Evolutionary conservation across 345 rosid species (phyloP), one percentile per base, ranked within the genome.

Genomic region (Citrus trifoliata): DNA sequence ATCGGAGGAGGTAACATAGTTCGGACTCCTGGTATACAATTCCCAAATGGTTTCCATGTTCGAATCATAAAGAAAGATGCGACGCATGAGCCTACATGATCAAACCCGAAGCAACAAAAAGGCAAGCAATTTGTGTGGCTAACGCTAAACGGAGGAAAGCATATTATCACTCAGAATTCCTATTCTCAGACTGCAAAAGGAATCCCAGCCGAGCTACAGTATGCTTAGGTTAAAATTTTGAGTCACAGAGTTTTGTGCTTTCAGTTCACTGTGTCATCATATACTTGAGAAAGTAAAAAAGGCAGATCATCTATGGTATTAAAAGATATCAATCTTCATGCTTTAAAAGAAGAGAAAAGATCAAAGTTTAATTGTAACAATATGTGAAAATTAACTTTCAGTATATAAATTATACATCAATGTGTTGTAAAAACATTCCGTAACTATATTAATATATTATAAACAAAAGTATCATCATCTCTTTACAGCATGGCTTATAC

Each of bases 11-110:
- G 98, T 67, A 81, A 90, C 64, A 86, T 86, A 76, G 37, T 86
- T 35, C 86, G 98, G 70, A 92, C 88, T 66, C 98, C 98, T n/a
- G 98, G 98, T 74, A 79, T 95, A 73, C 95, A 90, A 76, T 95
- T 93, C 87, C 97, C 95, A 38, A 82, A 88, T 71, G 98, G 98
- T 22, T 93, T 85, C 79, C 92, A 87, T 61, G 79, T 93, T 76
- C 91, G 81, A 71, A 70, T 95, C 78, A 67, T 58, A 64, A 87
- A 87, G 82, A 93, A 80, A 84, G 85, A 83, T 27, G 48, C 22
- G 81, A 72, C 38, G 59, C 46, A 74, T 46, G 78, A 74, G 33
- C 42, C 70, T 60, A 35, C 76, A 27, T 32, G 78, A 73, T 53
- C 68, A 73, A 63, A 42, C n/a, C 53, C 40, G 21, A 61, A 71